These are phyloP conservation scores for Aspergillus hortae DNA, from an alignment of 2,329 filamentous ascomycete species.

Conservation along the genomic window DNA sequence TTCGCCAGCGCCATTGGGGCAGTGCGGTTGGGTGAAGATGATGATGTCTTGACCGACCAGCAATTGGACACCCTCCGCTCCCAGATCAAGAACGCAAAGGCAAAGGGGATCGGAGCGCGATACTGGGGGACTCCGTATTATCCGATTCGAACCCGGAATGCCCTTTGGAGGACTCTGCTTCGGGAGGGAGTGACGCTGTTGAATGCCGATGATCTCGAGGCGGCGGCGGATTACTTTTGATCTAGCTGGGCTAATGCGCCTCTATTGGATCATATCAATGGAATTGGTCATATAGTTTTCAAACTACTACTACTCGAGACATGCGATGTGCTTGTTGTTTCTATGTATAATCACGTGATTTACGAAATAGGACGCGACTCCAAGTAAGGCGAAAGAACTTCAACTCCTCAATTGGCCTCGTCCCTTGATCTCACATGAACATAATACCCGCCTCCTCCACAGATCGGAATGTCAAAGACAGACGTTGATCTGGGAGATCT, in stretches of 20 bases:
- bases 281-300: too few species aligned
- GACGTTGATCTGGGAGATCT: slow-evolving; percentile 40
- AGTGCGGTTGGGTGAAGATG: slow-evolving; percentile 33
- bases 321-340: too few species aligned
- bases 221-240: slow-evolving; percentile 39
- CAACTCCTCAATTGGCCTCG: neutral
- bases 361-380: neutral
- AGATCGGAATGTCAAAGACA: slow-evolving; percentile 25
- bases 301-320: too few species aligned
- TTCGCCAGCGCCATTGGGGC: slow-evolving; percentile 44
- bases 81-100: slow-evolving; percentile 54
- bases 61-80: slow-evolving; percentile 50
- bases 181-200: slow-evolving; percentile 58
- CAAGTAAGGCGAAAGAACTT: neutral
- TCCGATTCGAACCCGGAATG: slow-evolving; percentile 57
- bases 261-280: too few species aligned
- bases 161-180: slow-evolving; percentile 56
- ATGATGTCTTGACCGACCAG: slow-evolving; percentile 23
- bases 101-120: slow-evolving; percentile 55
- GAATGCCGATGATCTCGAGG: slow-evolving; percentile 62
- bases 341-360: neutral
- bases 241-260: neutral
- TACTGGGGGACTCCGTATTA: slow-evolving; percentile 63
- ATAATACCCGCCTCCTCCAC: neutral
- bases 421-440: neutral